Evolutionary conservation across 2,329 filamentous ascomycete genomes (phyloP), one percentile per base, ranked within the genome.

Genomic region (Emmonsiellopsis sp.): DNA sequence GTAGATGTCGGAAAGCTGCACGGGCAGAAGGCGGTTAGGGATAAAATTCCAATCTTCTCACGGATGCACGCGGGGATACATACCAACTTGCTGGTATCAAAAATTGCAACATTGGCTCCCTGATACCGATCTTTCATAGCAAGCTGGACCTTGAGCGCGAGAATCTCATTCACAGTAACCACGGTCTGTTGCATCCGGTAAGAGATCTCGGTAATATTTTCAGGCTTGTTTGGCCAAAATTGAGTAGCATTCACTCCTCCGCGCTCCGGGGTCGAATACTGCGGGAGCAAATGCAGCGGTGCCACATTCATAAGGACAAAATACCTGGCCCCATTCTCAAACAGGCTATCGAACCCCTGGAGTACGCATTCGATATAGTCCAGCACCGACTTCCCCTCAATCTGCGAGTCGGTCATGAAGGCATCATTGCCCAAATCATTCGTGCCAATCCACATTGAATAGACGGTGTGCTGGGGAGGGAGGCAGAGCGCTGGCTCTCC

Each of bases 391-490:
- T 81, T 82, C 10, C 77, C 79, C 0, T 71, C 60, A 4, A 77
- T 67, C 63, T 88, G 83, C 27, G 74, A 75, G 63, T 88, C 84
- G 4, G 77, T 81, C 34, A 91, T 66, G 63, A 90, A 85, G 7
- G 78, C 84, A 50, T 75, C 68, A 53, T 74, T 75, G 21, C 87
- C 86, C 8, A 92, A 72, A 62, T 93, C 87, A 63, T 92, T 92
- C 27, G 86, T 90, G 2, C 87, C 87, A 61, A 91, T 89, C 85
- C 85, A 91, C 49, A 91, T 78, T 1, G 82, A 77, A 62, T 89
- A 91, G 2, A 88, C 82, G 0, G 86, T 88, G 57, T 83, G 82
- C 33, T 79, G 69, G 1, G 76, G 60, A 2, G 73, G 75, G 45
- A 72, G 70, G 36, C 67, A 63, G 54, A 79, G 67, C 62, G 71